phyloP scores from a whole-genome alignment of 768 basidiomycete species.

The Suillus sp. region DNA sequence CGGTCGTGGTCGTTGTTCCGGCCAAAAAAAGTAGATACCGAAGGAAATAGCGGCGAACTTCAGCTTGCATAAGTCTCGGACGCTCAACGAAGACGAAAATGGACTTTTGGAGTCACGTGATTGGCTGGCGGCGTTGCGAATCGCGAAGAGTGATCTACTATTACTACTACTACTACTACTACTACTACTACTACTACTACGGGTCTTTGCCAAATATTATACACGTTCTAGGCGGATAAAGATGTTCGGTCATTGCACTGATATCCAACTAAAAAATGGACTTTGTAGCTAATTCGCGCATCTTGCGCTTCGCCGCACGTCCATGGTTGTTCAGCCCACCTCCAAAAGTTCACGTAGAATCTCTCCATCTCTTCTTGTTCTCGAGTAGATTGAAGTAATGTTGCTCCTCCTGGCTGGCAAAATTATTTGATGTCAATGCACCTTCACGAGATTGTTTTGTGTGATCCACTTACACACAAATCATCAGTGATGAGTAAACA shows the following conservation, averaged over 20 bases:
- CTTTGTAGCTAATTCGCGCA: slow-evolving; percentile 32
- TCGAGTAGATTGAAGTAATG: slow-evolving; percentile 53
- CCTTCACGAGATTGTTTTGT: background rate
- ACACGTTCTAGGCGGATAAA: background rate
- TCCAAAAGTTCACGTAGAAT: slow-evolving; percentile 66
- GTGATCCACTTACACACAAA: slow-evolving; percentile 49
- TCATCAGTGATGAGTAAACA: slow-evolving; percentile 62
- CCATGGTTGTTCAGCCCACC: slow-evolving; percentile 78
- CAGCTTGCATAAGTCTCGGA: slow-evolving; percentile 33
- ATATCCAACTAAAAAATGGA: background rate
- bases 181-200: too few relatives aligned
- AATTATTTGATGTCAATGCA: background rate
- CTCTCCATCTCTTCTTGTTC: slow-evolving; percentile 30
- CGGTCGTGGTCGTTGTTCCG: background rate
- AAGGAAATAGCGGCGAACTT: slow-evolving; percentile 30
- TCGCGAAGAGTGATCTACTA: background rate
- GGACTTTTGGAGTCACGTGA: slow-evolving; percentile 33
- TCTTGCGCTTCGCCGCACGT: slow-evolving; percentile 50
- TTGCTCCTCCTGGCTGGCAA: slow-evolving; percentile 64
- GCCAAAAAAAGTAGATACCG: slow-evolving; percentile 19
- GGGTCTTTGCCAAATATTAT: background rate
- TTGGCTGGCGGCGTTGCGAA: slow-evolving; percentile 3
- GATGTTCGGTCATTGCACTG: background rate
- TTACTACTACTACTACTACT: too few relatives aligned
- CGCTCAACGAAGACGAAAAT: slow-evolving; percentile 26